Conservation (phyloP, 83 land plant species). For the Isoetes engelmannii region DNA sequence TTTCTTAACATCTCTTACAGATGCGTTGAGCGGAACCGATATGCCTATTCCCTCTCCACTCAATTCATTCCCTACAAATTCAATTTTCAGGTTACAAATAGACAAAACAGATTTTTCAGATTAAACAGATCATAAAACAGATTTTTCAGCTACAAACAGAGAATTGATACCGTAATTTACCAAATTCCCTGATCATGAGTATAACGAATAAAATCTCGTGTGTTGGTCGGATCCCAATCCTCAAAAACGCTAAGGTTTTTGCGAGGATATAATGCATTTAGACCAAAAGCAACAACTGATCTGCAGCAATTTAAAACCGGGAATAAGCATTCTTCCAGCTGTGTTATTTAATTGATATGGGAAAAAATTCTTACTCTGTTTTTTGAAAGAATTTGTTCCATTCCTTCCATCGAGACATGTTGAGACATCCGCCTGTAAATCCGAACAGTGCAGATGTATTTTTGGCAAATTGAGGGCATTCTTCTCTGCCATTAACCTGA, state of each 20-base stretch:
- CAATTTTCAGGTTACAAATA: not conserved
- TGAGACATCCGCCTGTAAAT: conserved; percentile 52
- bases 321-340: not conserved
- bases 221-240: conserved; percentile 53
- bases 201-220: conserved; percentile 44
- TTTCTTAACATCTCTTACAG: conserved; percentile 38
- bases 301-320: conserved; percentile 26
- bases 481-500: conserved; percentile 24
- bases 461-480: conserved; percentile 50
- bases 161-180: conserved; percentile 31
- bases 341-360: not conserved
- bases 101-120: not conserved
- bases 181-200: conserved; percentile 59
- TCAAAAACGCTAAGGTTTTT: conserved; percentile 15
- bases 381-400: conserved; percentile 36
- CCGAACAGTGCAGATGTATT: conserved; percentile 48
- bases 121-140: not conserved
- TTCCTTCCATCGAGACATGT: conserved; percentile 54
- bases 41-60: conserved; percentile 41
- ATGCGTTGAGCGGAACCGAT: conserved; percentile 36
- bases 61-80: conserved; percentile 61
- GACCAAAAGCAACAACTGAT: conserved; percentile 47
- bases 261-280: conserved; percentile 49
- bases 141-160: not conserved
- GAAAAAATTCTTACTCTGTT: conserved; percentile 34